Base-by-base conservation (phyloP, 768 basidiomycete genomes). In the Termitomyces eurrhizus region DNA sequence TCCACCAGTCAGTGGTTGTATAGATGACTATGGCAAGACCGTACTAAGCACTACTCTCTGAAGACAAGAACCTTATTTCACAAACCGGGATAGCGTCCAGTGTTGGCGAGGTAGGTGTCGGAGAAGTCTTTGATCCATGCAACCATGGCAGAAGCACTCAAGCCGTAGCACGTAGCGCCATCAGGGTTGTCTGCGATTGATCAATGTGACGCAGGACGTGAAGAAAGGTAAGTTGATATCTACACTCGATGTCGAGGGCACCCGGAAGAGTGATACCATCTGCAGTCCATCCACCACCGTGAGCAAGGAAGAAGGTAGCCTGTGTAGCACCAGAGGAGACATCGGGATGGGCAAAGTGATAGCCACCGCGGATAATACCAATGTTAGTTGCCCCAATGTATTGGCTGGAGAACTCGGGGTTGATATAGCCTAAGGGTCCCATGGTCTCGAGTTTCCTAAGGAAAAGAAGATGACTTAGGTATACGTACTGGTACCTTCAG, bases 1-100 rank as follows among this genome's bases (percentile, higher is more conserved):
- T 81, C 88, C 88, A 89, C 87, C 87, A 89, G 68, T 80, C 74
- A 12, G 84, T 86, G 4, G 82, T 85, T 32, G 83, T 83, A 64
- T 88, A 88, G 58, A 87, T 85, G 44, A 83, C 83, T 81, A 57
- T 5, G 2, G 53, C 48, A 14, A 24, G 50, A 36, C 39, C 7
- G n/a, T 16, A 4, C 12, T 59, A 3, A 48, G 46, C 35, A 18
- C 7, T 13, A 41, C 21, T 46, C 0, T 24, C 9, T 45, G 46
- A 37, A 16, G 52, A 24, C 12, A 18, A 21, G 36, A 4, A 44
- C 46, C 45, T 24, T 48, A n/a, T 29, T 42, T 53, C 39, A 69
- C 65, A 37, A 55, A 78, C 82, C 71, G 42, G 79, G 80, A 62
- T 73, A 80, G 29, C 82, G 78, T 33, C 74, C 73, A 8, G 82